Evolutionary conservation across 2,329 filamentous ascomycete genomes (phyloP).

Genomic region (Penicillium sp.): DNA sequence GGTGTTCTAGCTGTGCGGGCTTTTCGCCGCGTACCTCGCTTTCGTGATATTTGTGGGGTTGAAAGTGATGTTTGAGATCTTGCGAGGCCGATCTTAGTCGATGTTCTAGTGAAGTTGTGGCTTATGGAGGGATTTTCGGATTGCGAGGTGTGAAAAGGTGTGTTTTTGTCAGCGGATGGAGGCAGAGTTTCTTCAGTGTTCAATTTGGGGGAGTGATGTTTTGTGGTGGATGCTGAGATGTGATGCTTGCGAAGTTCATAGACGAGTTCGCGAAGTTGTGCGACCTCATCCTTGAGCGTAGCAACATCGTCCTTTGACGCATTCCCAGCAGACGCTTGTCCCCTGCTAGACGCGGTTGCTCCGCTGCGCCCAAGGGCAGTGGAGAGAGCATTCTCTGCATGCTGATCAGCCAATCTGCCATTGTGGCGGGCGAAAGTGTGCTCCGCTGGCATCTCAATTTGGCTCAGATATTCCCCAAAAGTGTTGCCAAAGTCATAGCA

Average conservation of each 20-base stretch:
- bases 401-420: constrained; percentile 23
- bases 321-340: not conserved
- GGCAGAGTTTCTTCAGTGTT: constrained; percentile 7
- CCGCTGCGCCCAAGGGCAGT: constrained; percentile 19
- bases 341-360: not conserved
- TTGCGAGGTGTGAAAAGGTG: not conserved
- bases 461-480: constrained; percentile 29
- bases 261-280: constrained; percentile 32
- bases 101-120: constrained; percentile 17
- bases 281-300: constrained; percentile 30
- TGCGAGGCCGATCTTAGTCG: constrained; percentile 7
- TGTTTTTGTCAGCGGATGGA: not conserved
- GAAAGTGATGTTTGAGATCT: not conserved
- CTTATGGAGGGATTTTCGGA: constrained; percentile 1
- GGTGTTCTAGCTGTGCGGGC: not conserved
- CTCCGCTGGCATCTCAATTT: constrained; percentile 18
- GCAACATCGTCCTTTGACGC: constrained; percentile 27
- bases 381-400: constrained; percentile 28
- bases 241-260: constrained; percentile 27
- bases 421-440: constrained; percentile 17
- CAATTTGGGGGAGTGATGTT: constrained; percentile 4
- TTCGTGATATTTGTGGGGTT: not conserved
- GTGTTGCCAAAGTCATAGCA: constrained; percentile 34
- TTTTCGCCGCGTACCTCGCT: constrained; percentile 1
- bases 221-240: constrained; percentile 12